phyloP scores from a whole-genome alignment of 306 rosid species.

The Lupinus albus region DNA sequence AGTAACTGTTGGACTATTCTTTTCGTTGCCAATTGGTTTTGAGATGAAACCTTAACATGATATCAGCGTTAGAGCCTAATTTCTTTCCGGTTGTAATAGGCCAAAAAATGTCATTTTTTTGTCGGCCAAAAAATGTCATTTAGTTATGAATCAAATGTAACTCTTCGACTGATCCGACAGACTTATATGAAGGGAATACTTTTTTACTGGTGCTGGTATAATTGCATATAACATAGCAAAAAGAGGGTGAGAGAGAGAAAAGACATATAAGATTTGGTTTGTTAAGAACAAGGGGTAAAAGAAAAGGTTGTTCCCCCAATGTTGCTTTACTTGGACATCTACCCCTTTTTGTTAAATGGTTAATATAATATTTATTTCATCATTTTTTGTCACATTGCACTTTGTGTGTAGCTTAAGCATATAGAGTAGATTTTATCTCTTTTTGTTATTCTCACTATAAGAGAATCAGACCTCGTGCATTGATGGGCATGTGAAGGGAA shows the following conservation, averaged over 20 bases:
- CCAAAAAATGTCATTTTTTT: too few relatives aligned
- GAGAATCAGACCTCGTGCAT: conserved; percentile 39
- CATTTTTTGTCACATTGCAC: conserved; percentile 40
- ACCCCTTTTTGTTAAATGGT: conserved; percentile 33
- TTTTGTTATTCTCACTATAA: neutral
- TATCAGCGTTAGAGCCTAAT: too few relatives aligned
- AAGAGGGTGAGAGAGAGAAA: conserved; percentile 30
- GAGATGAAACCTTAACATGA: too few relatives aligned
- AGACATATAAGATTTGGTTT: conserved; percentile 42
- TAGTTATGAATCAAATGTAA: too few relatives aligned
- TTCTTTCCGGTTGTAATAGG: too few relatives aligned
- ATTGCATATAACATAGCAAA: conserved; percentile 40
- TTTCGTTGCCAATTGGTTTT: too few relatives aligned
- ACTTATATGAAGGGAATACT: too few relatives aligned
- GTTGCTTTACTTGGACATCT: conserved; percentile 53
- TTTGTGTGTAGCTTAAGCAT: conserved; percentile 61
- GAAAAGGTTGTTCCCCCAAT: conserved; percentile 48
- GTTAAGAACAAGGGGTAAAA: conserved; percentile 51
- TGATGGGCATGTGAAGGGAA: conserved; percentile 40
- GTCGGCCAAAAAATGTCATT: too few relatives aligned
- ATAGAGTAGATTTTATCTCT: conserved; percentile 23
- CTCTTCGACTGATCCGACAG: too few relatives aligned
- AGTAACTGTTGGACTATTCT: too few relatives aligned
- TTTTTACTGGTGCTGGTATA: conserved; percentile 19
- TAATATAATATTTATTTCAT: conserved; percentile 8